Percentiles rank a stretch among this genome's conserved stretches.
Conservation (phyloP, 345 rosid genomes). For the Citrus medica region DNA sequence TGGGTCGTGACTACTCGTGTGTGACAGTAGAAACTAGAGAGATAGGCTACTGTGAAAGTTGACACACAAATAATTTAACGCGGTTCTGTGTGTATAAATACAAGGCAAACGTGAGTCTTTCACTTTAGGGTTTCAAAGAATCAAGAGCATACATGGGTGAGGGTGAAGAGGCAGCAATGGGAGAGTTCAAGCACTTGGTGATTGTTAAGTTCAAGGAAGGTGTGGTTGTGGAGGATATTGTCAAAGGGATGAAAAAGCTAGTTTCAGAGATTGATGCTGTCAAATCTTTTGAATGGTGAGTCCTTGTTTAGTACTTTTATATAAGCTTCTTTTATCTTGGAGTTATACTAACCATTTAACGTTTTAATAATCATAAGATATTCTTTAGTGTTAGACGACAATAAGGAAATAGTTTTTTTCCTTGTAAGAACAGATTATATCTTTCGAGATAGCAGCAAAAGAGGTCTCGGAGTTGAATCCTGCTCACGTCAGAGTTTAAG, state of each 20-base stretch:
- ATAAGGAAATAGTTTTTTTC: too few species aligned
- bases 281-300: conserved; percentile 87
- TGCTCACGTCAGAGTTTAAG: too few species aligned
- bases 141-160: neutral
- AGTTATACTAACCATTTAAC: neutral
- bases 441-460: too few species aligned
- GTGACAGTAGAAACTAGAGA: conserved; percentile 10
- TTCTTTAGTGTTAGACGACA: neutral
- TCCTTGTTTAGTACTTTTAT: neutral
- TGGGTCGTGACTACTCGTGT: conserved; percentile 1
- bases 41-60: conserved; percentile 37
- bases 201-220: conserved; percentile 84
- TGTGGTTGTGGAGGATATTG: conserved; percentile 53
- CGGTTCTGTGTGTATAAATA: conserved; percentile 15
- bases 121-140: neutral
- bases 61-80: conserved; percentile 28
- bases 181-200: conserved; percentile 83
- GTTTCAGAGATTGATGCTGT: conserved; percentile 66
- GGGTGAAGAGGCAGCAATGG: conserved; percentile 24
- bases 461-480: too few species aligned
- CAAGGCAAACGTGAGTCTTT: neutral
- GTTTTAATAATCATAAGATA: neutral
- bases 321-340: neutral
- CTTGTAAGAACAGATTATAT: neutral
- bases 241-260: conserved; percentile 84